These are phyloP conservation scores for Aspergillus terreus DNA, from an alignment of 2,329 filamentous ascomycete genomes.

Conservation along the genomic window DNA sequence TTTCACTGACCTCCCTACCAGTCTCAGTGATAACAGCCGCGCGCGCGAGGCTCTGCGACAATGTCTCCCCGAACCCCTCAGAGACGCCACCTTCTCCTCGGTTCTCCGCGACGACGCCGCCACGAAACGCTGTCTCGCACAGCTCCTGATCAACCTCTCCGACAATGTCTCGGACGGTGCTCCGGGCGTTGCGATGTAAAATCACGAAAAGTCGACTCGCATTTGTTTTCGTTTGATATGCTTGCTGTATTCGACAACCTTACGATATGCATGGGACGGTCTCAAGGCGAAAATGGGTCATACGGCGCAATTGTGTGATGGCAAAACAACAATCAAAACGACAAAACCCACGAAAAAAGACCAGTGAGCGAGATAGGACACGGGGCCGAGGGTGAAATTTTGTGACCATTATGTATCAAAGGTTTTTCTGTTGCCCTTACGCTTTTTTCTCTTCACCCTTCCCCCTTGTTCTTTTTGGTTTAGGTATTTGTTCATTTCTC, in stretches of 20 bases:
- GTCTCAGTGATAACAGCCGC: constrained; percentile 91
- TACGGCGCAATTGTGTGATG: constrained; percentile 34
- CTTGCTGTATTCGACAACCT: constrained; percentile 33
- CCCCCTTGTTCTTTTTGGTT: constrained; percentile 8
- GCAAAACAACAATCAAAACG: constrained; percentile 15
- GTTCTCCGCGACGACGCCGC: constrained; percentile 95
- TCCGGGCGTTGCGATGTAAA: constrained; percentile 38
- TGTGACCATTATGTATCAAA: constrained; percentile 15
- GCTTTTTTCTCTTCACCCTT: constrained; percentile 6
- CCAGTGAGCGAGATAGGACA: constrained; percentile 7
- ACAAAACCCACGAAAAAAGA: constrained; percentile 7
- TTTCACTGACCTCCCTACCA: constrained; percentile 34
- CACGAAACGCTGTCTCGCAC: constrained; percentile 95
- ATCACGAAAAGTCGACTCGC: constrained; percentile 26
- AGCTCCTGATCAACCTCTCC: constrained; percentile 91
- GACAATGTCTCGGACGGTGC: constrained; percentile 69
- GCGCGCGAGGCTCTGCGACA: constrained; percentile 92
- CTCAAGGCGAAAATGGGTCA: constrained; percentile 38
- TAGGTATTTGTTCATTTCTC: constrained; percentile 8
- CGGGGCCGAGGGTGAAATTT: constrained; percentile 6
- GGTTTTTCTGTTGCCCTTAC: constrained; percentile 6
- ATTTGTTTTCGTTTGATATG: constrained; percentile 28
- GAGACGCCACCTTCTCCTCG: constrained; percentile 93
- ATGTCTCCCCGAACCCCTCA: constrained; percentile 96
- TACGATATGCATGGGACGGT: constrained; percentile 41